phyloP scores from a whole-genome alignment of 306 rosid species.

The Gillenia trifoliata region DNA sequence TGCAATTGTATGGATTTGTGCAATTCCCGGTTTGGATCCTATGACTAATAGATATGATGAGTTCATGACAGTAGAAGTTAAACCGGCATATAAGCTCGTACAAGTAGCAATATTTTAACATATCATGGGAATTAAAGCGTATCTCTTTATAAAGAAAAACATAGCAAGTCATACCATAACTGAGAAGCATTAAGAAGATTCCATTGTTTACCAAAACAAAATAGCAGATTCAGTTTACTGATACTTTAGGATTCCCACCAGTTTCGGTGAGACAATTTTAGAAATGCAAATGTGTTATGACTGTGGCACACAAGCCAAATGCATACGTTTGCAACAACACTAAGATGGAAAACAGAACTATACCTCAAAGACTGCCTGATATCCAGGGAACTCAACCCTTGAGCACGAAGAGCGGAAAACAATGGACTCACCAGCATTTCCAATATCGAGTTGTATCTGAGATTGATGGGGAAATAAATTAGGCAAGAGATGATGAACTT shows the following conservation, averaged over 20 bases:
- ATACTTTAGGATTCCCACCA: background rate
- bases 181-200: background rate
- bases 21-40: background rate
- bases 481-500: constrained; percentile 20
- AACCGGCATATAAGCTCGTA: background rate
- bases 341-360: background rate
- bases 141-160: background rate
- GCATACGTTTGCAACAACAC: background rate
- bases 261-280: background rate
- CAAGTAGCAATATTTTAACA: background rate
- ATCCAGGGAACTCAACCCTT: constrained; percentile 65
- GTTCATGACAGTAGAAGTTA: background rate
- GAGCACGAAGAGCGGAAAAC: constrained; percentile 70
- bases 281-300: background rate
- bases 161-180: background rate
- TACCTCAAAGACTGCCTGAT: constrained; percentile 79
- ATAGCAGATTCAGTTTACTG: background rate
- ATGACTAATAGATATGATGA: background rate
- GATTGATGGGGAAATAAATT: background rate
- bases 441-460: constrained; percentile 80
- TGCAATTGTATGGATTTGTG: background rate
- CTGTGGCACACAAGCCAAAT: background rate
- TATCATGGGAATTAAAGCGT: background rate
- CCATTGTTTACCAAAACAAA: background rate
- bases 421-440: constrained; percentile 55